Conservation (phyloP, 108 stramenopile species). For the Pseudonitzschia pungens region DNA sequence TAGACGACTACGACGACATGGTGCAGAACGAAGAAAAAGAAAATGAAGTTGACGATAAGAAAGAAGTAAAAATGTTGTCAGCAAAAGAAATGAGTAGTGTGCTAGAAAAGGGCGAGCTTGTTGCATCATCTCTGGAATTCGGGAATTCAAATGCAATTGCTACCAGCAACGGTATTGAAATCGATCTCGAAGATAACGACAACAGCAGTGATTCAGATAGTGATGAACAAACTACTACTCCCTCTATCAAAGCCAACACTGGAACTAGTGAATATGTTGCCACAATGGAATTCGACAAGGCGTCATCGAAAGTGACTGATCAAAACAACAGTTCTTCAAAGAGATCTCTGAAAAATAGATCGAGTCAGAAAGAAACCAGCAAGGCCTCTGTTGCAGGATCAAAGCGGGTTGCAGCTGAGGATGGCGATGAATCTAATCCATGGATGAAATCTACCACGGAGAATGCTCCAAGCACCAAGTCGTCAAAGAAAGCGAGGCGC, state of each 20-base stretch:
- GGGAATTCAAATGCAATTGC: slow-evolving; percentile 71
- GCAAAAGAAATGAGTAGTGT: slow-evolving; percentile 66
- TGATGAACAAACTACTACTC: not conserved
- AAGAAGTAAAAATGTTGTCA: slow-evolving; percentile 56
- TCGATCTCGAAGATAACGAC: slow-evolving; percentile 16
- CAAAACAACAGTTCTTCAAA: slow-evolving; percentile 8
- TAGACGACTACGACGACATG: slow-evolving; percentile 29
- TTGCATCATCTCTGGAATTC: slow-evolving; percentile 70
- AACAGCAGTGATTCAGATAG: slow-evolving; percentile 32
- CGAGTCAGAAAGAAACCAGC: slow-evolving; percentile 1
- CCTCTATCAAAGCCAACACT: not conserved
- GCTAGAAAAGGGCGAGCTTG: slow-evolving; percentile 72
- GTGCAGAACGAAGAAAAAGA: slow-evolving; percentile 33
- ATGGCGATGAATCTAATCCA: slow-evolving; percentile 35
- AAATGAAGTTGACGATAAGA: slow-evolving; percentile 37
- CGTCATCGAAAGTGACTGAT: not conserved
- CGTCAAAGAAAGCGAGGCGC: slow-evolving; percentile 11
- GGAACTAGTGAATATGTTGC: slow-evolving; percentile 16
- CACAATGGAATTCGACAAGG: slow-evolving; percentile 5
- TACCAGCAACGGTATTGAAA: slow-evolving; percentile 40
- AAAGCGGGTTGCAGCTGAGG: not conserved
- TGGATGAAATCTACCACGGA: slow-evolving; percentile 17
- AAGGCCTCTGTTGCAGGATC: slow-evolving; percentile 15
- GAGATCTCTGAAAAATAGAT: not conserved
- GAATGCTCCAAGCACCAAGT: not conserved